A percentile compares a stretch with the other conserved stretches of the same genome.
Conservation (phyloP, 2,329 filamentous ascomycete species). For the Talaromyces sp. region DNA sequence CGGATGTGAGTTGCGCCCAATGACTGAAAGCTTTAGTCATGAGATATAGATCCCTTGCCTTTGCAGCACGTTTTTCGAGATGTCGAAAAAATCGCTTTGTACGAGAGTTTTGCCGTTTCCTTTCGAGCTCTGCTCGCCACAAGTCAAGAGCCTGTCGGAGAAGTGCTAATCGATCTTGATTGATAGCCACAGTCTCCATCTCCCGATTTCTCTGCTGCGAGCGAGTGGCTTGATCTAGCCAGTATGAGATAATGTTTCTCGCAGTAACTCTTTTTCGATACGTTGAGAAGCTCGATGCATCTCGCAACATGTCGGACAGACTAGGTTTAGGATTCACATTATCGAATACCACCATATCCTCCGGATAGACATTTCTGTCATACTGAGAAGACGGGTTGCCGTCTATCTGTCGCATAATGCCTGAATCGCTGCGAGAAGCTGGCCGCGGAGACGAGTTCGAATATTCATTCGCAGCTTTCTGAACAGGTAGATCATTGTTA, state of each 20-base stretch:
- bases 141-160: conserved; percentile 52
- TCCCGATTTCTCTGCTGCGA: conserved; percentile 34
- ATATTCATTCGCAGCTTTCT: conserved; percentile 21
- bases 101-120: conserved; percentile 42
- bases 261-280: conserved; percentile 39
- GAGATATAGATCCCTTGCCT: conserved; percentile 64
- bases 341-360: conserved; percentile 28
- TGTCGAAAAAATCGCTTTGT: conserved; percentile 54
- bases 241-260: conserved; percentile 43
- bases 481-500: conserved; percentile 22
- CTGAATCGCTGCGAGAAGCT: not conserved
- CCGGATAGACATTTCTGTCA: not conserved
- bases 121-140: conserved; percentile 44
- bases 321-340: conserved; percentile 49
- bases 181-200: conserved; percentile 45
- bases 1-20: conserved; percentile 64
- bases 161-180: conserved; percentile 51
- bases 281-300: conserved; percentile 49
- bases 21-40: conserved; percentile 63
- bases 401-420: not conserved
- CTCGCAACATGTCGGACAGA: conserved; percentile 49
- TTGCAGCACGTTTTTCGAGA: conserved; percentile 58
- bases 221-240: conserved; percentile 46
- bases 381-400: not conserved
- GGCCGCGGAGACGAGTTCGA: not conserved